Percentiles rank a stretch among this genome's conserved stretches.
phyloP scores from a whole-genome alignment of 2,329 filamentous ascomycete species.

The Ramichloridium luteum region DNA sequence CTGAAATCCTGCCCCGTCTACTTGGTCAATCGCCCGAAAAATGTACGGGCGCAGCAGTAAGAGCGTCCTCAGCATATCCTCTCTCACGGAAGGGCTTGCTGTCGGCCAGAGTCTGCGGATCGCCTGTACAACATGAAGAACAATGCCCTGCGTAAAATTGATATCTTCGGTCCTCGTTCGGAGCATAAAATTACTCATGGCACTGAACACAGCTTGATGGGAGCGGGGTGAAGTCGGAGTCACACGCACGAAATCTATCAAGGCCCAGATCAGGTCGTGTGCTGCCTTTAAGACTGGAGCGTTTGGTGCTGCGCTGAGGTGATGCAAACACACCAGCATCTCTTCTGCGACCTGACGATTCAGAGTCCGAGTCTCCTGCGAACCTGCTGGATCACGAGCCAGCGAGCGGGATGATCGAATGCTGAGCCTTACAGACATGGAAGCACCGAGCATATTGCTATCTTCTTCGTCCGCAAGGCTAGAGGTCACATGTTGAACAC shows the following conservation, averaged over 20 bases:
- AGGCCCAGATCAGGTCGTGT: constrained; percentile 10
- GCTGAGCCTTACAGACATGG: too few species aligned
- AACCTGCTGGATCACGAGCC: constrained; percentile 12
- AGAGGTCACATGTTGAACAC: constrained; percentile 36
- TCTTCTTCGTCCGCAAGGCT: too few species aligned
- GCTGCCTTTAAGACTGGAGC: constrained; percentile 16
- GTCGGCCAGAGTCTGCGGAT: constrained; percentile 60
- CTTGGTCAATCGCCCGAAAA: constrained; percentile 20
- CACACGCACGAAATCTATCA: constrained; percentile 41
- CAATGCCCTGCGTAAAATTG: constrained; percentile 46
- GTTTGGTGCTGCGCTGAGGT: constrained; percentile 21
- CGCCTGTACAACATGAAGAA: constrained; percentile 53
- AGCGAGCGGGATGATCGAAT: constrained; percentile 15
- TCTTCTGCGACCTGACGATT: constrained; percentile 20
- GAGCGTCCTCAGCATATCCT: constrained; percentile 62
- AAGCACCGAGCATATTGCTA: too few species aligned
- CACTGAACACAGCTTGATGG: constrained; percentile 62
- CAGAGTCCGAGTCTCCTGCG: constrained; percentile 13
- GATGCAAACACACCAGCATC: constrained; percentile 18
- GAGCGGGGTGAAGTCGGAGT: constrained; percentile 23
- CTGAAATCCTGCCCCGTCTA: constrained; percentile 11
- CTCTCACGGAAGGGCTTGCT: constrained; percentile 41
- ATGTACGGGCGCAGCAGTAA: constrained; percentile 44
- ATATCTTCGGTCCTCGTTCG: constrained; percentile 57
- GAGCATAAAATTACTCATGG: constrained; percentile 59